Evolutionary conservation across 2,329 filamentous ascomycete species (phyloP), one percentile per base, ranked within the genome.

Genomic region (Xylariaceae sp.): DNA sequence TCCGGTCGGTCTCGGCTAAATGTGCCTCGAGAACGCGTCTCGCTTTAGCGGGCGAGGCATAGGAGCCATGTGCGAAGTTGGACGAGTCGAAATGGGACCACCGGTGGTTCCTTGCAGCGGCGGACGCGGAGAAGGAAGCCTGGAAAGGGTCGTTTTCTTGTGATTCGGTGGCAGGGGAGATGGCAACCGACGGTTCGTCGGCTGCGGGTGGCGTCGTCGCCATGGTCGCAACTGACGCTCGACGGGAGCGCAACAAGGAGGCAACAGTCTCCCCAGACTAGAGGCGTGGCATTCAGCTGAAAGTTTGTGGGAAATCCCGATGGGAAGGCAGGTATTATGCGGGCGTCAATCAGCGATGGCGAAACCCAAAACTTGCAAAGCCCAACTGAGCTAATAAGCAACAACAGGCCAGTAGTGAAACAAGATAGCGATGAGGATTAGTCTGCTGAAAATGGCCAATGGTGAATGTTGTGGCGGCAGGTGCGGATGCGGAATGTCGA

Each of bases 1-100:
- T 84, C 53, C 91, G 87, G 64, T 96, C 90, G 1, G 93, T 97
- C 71, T 99, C 94, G 57, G 88, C 86, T 44, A 99, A 80, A 72
- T 97, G 94, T 47, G 92, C 90, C 71, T 96, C 88, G 42, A 99
- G 78, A 42, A 91, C 91, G 60, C 89, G 87, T 72, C 89, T 96
- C 39, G 91, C 90, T 67, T 97, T 91, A 50, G 85, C 83, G 10
- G 93, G 90, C 1, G 93, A 96, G 28, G 89, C 75, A 49, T 74
- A 76, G n/a, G 90, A 82, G 60, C 89, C 88, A 18, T 93, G 76
- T 36, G 86, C 86, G 69, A 95, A 92, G 28, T 89, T 75, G 47
- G 93, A 85, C 45, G 83, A 83, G 69, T 96, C 90, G 68, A 96
- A 95, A 58, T 84, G 82, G 50, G 90, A 91, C 71, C 89, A 94